Evolutionary conservation across 2,329 filamentous ascomycete genomes (phyloP).

Genomic region (Colletotrichum theobromicola): DNA sequence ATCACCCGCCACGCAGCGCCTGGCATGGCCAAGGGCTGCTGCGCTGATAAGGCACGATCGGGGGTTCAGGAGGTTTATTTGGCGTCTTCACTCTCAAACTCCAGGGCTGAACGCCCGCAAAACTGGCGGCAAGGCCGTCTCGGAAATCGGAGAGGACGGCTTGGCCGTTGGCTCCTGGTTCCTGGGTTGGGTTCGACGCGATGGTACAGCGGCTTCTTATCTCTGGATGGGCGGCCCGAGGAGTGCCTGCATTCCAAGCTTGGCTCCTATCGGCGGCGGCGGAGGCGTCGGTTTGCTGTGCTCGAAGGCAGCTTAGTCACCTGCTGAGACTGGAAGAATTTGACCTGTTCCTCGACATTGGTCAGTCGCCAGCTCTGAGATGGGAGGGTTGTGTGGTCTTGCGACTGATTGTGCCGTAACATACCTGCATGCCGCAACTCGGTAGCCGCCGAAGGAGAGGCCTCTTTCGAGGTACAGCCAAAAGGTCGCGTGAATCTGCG

Average conservation of each 20-base stretch:
- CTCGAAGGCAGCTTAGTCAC: neutral
- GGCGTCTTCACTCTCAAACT: neutral
- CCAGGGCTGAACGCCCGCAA: conserved; percentile 19
- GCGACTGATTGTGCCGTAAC: neutral
- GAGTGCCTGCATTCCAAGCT: neutral
- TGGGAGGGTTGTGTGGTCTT: neutral
- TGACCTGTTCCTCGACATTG: neutral
- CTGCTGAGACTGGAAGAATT: neutral
- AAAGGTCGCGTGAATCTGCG: neutral
- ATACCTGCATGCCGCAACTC: neutral
- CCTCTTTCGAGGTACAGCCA: neutral
- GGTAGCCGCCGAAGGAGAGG: neutral
- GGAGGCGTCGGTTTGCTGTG: neutral
- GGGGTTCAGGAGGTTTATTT: neutral
- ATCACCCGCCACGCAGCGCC: neutral
- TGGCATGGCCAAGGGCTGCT: conserved; percentile 10
- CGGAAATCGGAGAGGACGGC: neutral
- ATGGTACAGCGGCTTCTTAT: conserved; percentile 15
- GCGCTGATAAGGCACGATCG: conserved; percentile 5
- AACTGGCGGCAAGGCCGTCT: neutral
- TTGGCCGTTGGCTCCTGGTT: neutral
- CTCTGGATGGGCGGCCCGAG: neutral
- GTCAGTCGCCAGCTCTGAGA: neutral
- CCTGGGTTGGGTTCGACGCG: neutral
- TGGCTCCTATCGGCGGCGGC: neutral